These are phyloP conservation scores for Orychophragmus violaceus DNA, from an alignment of 345 rosid genomes.

Conservation along the genomic window DNA sequence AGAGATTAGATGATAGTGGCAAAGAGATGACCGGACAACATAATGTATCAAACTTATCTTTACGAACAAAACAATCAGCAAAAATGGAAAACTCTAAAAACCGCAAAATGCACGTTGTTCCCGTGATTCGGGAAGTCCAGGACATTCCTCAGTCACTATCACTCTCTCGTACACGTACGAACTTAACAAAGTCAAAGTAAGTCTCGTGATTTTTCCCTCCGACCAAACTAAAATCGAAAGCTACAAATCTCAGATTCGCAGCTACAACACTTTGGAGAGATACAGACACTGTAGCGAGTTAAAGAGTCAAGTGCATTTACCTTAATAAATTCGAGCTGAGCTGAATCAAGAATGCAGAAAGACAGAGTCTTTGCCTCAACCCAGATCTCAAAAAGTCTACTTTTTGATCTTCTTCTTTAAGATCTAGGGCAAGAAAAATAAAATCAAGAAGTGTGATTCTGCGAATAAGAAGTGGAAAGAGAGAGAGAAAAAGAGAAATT, in stretches of 20 bases:
- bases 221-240: conserved; percentile 17
- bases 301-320: not conserved
- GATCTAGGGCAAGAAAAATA: conserved; percentile 21
- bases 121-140: conserved; percentile 11
- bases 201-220: too few relatives aligned
- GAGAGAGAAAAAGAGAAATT: conserved; percentile 16
- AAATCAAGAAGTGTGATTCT: conserved; percentile 15
- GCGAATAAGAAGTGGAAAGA: not conserved
- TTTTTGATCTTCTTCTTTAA: conserved; percentile 12
- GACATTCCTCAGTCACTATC: too few relatives aligned
- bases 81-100: not conserved
- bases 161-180: not conserved
- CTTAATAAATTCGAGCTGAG: conserved; percentile 2
- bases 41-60: not conserved
- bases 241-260: conserved; percentile 11
- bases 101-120: conserved; percentile 21
- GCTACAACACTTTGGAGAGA: not conserved
- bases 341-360: conserved; percentile 16
- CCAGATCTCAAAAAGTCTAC: conserved; percentile 12
- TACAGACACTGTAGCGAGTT: not conserved
- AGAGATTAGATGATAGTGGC: too few relatives aligned
- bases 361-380: conserved; percentile 20
- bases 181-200: not conserved
- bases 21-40: not conserved
- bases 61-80: conserved; percentile 1